phyloP scores from a whole-genome alignment of 2,329 filamentous ascomycete genomes.

The Claviceps capensis region DNA sequence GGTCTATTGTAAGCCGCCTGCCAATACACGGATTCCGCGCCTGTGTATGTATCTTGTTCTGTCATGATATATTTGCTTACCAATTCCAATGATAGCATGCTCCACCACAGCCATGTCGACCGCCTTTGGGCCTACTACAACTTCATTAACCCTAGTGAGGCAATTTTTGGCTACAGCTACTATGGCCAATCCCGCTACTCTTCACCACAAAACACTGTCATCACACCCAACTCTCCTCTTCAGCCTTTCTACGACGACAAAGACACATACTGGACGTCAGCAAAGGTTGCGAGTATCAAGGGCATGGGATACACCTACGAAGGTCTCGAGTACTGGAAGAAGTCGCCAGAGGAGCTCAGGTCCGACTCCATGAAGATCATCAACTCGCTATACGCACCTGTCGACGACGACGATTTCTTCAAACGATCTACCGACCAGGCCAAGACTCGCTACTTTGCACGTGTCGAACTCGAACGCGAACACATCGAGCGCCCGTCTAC shows the following conservation, averaged over 20 bases:
- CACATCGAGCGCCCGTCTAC: slow-evolving; percentile 22
- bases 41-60: no score
- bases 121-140: slow-evolving; percentile 47
- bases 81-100: slow-evolving; percentile 17
- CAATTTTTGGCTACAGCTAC: slow-evolving; percentile 23
- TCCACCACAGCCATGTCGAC: slow-evolving; percentile 46
- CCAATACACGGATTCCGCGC: no score
- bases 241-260: slow-evolving; percentile 33
- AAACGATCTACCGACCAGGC: not conserved
- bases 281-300: slow-evolving; percentile 18
- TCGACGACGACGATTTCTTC: not conserved
- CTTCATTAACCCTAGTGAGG: slow-evolving; percentile 23
- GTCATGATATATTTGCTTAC: not conserved
- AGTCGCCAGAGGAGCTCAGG: slow-evolving; percentile 16
- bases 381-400: slow-evolving; percentile 19
- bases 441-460: slow-evolving; percentile 21
- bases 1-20: slow-evolving; percentile 25
- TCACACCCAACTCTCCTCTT: slow-evolving; percentile 31
- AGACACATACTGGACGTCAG: slow-evolving; percentile 28
- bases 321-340: slow-evolving; percentile 22
- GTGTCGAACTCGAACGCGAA: slow-evolving; percentile 19
- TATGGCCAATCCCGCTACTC: slow-evolving; percentile 23
- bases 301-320: slow-evolving; percentile 27
- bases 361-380: slow-evolving; percentile 18
- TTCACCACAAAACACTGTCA: slow-evolving; percentile 23